Evolutionary conservation across 306 rosid genomes (phyloP).

Genomic region (Lupinus albus): DNA sequence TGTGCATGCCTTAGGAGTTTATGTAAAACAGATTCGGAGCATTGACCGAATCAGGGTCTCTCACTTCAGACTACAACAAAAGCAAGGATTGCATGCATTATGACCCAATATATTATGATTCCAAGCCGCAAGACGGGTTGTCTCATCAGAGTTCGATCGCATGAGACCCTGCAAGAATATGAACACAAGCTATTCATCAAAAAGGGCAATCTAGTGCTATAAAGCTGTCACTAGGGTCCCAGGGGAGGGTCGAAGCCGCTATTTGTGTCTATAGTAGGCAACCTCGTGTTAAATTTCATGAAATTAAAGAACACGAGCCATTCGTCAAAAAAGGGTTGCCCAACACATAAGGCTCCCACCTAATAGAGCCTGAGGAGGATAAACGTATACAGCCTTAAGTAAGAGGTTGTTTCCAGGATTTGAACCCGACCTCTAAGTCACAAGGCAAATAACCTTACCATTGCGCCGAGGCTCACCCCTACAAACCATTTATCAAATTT

Average conservation of each 20-base stretch:
- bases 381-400: no score
- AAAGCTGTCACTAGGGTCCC: no score
- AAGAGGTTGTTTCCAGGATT: no score
- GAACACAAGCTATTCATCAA: conserved; percentile 28
- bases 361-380: no score
- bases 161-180: conserved; percentile 75
- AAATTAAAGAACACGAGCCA: background rate
- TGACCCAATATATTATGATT: conserved; percentile 82
- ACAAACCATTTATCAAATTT: background rate
- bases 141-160: conserved; percentile 95
- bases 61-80: conserved; percentile 60
- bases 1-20: conserved; percentile 11
- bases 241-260: no score
- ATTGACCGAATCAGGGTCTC: conserved; percentile 44
- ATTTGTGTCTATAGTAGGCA: no score
- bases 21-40: conserved; percentile 24
- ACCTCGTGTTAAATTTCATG: background rate
- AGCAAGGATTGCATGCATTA: conserved; percentile 84
- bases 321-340: no score
- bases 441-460: no score
- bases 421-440: no score
- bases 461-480: no score
- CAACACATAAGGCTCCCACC: no score
- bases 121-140: conserved; percentile 84
- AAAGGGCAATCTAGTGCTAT: no score